Conservation (phyloP, 176 grass and related monocot species). For the Oryza glumipatula region DNA sequence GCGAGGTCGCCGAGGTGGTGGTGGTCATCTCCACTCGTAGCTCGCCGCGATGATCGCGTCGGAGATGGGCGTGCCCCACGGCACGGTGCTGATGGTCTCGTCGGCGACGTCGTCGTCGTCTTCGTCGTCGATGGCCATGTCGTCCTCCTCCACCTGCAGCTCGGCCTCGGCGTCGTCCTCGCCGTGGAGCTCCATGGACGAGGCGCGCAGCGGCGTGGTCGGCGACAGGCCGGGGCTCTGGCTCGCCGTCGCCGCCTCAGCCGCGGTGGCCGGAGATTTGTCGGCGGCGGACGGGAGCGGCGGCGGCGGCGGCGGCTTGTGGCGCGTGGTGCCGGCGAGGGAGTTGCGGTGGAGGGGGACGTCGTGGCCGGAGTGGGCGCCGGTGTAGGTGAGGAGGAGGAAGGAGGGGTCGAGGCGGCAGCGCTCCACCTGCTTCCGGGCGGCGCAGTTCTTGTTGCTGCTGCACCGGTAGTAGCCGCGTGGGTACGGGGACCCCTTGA, state of each 20-base stretch:
- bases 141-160: conserved; percentile 47
- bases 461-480: conserved; percentile 84
- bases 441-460: conserved; percentile 65
- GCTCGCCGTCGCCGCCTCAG: background rate
- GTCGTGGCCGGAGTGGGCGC: conserved; percentile 67
- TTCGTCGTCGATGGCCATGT: conserved; percentile 51
- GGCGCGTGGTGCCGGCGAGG: conserved; percentile 76
- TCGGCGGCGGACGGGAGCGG: background rate
- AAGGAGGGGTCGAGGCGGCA: conserved; percentile 56
- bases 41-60: background rate
- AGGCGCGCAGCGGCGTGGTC: conserved; percentile 18
- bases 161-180: conserved; percentile 36
- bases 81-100: background rate
- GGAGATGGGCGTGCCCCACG: conserved; percentile 21
- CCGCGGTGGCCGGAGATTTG: background rate
- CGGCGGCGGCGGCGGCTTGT: conserved; percentile 6
- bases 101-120: background rate
- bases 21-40: conserved; percentile 37
- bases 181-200: conserved; percentile 43
- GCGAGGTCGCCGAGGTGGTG: background rate
- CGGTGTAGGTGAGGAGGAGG: conserved; percentile 82
- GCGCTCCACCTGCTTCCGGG: conserved; percentile 83
- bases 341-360: conserved; percentile 73
- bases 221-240: conserved; percentile 29
- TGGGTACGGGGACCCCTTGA: conserved; percentile 89